A percentile compares a stretch with the other conserved stretches of the same genome.
These are phyloP conservation scores for Agaricus blazei DNA, from an alignment of 768 basidiomycete species.

Conservation along the genomic window DNA sequence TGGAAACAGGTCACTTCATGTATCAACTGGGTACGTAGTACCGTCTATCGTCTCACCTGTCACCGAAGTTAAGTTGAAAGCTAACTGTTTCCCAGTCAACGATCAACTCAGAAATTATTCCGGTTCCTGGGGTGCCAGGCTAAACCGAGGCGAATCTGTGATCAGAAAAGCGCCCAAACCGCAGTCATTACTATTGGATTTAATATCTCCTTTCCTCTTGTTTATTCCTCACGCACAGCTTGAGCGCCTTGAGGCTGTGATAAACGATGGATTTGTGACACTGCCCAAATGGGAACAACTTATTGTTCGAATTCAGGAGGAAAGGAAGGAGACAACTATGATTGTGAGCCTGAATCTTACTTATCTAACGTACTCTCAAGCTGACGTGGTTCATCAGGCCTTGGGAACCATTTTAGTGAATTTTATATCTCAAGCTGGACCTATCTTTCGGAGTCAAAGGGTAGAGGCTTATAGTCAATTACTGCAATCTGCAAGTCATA, in stretches of 20 bases:
- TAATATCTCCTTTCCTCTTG: constrained; percentile 3
- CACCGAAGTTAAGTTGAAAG: no score
- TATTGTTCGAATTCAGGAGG: not conserved
- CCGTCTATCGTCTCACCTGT: no score
- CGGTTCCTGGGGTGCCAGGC: not conserved
- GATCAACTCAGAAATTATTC: constrained; percentile 4
- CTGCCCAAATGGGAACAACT: not conserved
- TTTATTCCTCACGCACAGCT: constrained; percentile 2
- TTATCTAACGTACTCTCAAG: not conserved
- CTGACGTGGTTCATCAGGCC: not conserved
- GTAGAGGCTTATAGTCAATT: not conserved
- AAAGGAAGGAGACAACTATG: constrained; percentile 1
- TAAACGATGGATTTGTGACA: not conserved
- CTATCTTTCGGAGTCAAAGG: no score
- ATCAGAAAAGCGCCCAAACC: not conserved
- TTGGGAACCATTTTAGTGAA: constrained; percentile 5
- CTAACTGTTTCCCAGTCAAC: not conserved
- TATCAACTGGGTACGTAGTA: not conserved
- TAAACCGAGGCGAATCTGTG: not conserved
- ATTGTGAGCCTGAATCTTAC: not conserved
- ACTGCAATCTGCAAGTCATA: not conserved
- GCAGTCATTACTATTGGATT: not conserved
- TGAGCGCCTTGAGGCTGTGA: not conserved
- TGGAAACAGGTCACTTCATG: constrained; percentile 1
- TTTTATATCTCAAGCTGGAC: not conserved